Conservation (phyloP, 2,329 filamentous ascomycete genomes). For the Tetracladium maxilliforme region DNA sequence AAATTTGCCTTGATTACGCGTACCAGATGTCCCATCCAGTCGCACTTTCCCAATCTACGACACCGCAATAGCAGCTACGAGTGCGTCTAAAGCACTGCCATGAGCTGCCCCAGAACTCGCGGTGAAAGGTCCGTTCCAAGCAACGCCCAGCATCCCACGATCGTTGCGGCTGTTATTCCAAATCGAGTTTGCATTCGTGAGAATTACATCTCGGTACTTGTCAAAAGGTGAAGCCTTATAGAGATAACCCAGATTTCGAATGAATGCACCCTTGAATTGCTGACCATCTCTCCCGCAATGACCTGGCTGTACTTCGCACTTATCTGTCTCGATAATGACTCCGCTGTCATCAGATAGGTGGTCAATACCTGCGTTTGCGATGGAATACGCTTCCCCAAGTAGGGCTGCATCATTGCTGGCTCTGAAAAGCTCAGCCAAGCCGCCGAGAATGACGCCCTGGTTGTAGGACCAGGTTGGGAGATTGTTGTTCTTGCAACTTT, state of each 20-base stretch:
- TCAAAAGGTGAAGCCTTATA: conserved; percentile 32
- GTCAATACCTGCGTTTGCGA: conserved; percentile 36
- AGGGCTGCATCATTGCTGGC: conserved; percentile 19
- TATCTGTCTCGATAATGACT: conserved; percentile 30
- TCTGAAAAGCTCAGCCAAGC: conserved; percentile 34
- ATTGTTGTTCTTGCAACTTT: conserved; percentile 32
- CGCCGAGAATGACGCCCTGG: conserved; percentile 45
- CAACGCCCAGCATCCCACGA: conserved; percentile 37
- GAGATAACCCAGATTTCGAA: conserved; percentile 46
- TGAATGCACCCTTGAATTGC: conserved; percentile 62
- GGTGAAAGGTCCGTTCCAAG: conserved; percentile 47
- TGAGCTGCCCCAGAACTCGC: conserved; percentile 43
- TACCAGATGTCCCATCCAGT: no score
- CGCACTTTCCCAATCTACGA: no score
- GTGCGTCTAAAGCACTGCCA: conserved; percentile 48
- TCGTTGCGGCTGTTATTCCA: conserved; percentile 42
- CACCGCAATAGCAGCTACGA: conserved; percentile 39
- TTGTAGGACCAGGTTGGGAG: conserved; percentile 35
- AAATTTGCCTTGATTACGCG: no score
- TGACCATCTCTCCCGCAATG: conserved; percentile 32
- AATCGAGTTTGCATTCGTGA: conserved; percentile 47
- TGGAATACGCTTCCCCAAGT: conserved; percentile 33
- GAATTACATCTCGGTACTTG: conserved; percentile 36
- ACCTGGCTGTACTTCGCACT: conserved; percentile 38
- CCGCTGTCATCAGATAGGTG: conserved; percentile 26